These are phyloP conservation scores for Candolleomyces aberdarensis DNA, from an alignment of 768 basidiomycete genomes.

Conservation along the genomic window DNA sequence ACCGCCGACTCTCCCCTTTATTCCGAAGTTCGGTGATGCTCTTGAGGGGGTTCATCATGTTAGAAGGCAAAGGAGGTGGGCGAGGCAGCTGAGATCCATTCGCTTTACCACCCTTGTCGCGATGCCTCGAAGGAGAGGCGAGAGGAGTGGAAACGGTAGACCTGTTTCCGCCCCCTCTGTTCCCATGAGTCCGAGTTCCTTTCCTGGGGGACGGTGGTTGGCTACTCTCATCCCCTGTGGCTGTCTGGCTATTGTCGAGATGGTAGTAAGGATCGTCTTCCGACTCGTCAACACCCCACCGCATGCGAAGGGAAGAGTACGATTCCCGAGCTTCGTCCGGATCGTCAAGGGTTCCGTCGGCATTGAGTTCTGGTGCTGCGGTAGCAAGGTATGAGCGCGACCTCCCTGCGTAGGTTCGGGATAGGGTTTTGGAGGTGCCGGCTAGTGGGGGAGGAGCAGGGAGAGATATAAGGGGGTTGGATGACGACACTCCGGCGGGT, in stretches of 20 bases:
- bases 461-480: constrained; percentile 17
- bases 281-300: constrained; percentile 74
- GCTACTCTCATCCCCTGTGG: background rate
- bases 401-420: constrained; percentile 70
- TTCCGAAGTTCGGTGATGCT: constrained; percentile 79
- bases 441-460: constrained; percentile 24
- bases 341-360: constrained; percentile 24
- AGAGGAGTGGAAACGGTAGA: constrained; percentile 31
- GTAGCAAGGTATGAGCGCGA: constrained; percentile 80
- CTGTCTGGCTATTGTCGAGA: background rate
- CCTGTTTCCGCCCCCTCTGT: background rate
- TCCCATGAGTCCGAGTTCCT: background rate
- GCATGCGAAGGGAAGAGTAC: constrained; percentile 66
- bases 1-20: constrained; percentile 77
- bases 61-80: constrained; percentile 37
- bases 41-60: constrained; percentile 72
- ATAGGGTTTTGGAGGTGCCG: constrained; percentile 23
- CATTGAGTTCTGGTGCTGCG: constrained; percentile 26
- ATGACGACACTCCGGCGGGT: constrained; percentile 13
- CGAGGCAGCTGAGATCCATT: constrained; percentile 20
- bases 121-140: constrained; percentile 30
- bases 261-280: constrained; percentile 62
- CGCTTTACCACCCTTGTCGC: constrained; percentile 31
- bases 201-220: constrained; percentile 5
- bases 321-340: constrained; percentile 63